These are phyloP conservation scores for Scedosporium boydii DNA, from an alignment of 2,329 filamentous ascomycete genomes.

Conservation along the genomic window DNA sequence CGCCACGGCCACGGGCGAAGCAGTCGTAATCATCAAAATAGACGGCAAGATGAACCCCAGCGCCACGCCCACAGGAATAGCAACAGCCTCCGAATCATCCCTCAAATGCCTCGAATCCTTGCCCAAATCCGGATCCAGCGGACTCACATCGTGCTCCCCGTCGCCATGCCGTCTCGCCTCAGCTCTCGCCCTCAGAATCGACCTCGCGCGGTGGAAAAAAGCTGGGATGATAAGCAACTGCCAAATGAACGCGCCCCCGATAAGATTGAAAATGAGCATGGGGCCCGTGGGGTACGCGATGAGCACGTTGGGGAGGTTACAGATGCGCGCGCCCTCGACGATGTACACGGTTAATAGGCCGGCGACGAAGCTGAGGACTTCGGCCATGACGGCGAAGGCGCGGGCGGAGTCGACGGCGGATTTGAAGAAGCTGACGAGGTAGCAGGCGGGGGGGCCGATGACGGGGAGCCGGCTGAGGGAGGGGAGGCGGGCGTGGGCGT, in stretches of 20 bases:
- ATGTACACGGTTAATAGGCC: conserved; percentile 37
- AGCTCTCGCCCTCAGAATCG: conserved; percentile 19
- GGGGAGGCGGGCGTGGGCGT: conserved; percentile 35
- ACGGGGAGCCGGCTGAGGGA: conserved; percentile 32
- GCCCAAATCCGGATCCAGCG: conserved; percentile 19
- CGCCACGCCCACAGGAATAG: conserved; percentile 39
- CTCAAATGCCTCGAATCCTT: conserved; percentile 25
- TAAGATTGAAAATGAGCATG: conserved; percentile 39
- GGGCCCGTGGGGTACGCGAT: conserved; percentile 27
- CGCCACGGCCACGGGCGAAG: conserved; percentile 24
- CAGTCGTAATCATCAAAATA: conserved; percentile 33
- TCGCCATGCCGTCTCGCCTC: conserved; percentile 11
- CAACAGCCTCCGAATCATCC: conserved; percentile 43
- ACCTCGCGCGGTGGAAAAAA: conserved; percentile 32
- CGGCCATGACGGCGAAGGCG: conserved; percentile 28
- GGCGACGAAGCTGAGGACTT: conserved; percentile 33
- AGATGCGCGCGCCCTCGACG: conserved; percentile 38
- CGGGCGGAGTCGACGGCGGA: conserved; percentile 31
- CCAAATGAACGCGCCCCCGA: conserved; percentile 42
- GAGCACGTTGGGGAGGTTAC: conserved; percentile 24
- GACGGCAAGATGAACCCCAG: conserved; percentile 38
- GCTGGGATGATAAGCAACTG: conserved; percentile 40
- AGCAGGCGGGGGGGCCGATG: conserved; percentile 37
- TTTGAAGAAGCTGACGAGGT: conserved; percentile 40
- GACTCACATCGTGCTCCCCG: conserved; percentile 11